phyloP scores from a whole-genome alignment of 1,284 basidiomycete genomes.

The Pseudozyma tsukubaensis region DNA sequence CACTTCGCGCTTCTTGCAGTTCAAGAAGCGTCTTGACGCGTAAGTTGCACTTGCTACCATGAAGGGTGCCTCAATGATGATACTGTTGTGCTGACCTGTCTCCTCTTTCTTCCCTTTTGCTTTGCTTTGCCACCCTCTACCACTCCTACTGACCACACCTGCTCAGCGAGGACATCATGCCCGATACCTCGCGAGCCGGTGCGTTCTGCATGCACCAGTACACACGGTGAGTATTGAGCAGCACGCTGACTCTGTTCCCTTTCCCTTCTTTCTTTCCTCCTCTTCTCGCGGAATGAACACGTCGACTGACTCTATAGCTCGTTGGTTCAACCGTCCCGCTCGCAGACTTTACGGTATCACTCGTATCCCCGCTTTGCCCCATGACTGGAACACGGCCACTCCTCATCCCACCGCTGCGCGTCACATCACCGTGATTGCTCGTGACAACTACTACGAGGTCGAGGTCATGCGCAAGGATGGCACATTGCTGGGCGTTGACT shows the following conservation, averaged over 20 bases:
- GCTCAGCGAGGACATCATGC: constrained; percentile 72
- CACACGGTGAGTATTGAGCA: constrained; percentile 70
- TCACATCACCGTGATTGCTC: constrained; percentile 79
- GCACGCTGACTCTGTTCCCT: constrained; percentile 27
- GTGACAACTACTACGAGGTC: constrained; percentile 85
- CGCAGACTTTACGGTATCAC: constrained; percentile 71
- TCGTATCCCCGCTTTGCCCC: constrained; percentile 69
- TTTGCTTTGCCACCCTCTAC: neutral
- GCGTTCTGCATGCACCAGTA: constrained; percentile 75
- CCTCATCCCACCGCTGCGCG: constrained; percentile 72
- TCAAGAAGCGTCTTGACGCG: constrained; percentile 79
- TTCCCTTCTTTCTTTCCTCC: constrained; percentile 24
- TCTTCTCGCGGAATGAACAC: constrained; percentile 6
- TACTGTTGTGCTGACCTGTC: constrained; percentile 8
- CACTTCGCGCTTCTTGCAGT: constrained; percentile 79
- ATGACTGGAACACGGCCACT: constrained; percentile 69
- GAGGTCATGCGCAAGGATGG: constrained; percentile 72
- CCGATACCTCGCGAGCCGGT: constrained; percentile 73
- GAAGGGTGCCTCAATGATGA: neutral
- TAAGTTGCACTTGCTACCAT: constrained; percentile 42
- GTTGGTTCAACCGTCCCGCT: constrained; percentile 73
- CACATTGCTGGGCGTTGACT: constrained; percentile 71
- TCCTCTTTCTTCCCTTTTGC: neutral
- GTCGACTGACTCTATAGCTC: constrained; percentile 41
- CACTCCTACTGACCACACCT: neutral